Evolutionary conservation across 2,329 filamentous ascomycete species (phyloP), one percentile per base, ranked within the genome.

Genomic region (Nothomitra cinnamomea): DNA sequence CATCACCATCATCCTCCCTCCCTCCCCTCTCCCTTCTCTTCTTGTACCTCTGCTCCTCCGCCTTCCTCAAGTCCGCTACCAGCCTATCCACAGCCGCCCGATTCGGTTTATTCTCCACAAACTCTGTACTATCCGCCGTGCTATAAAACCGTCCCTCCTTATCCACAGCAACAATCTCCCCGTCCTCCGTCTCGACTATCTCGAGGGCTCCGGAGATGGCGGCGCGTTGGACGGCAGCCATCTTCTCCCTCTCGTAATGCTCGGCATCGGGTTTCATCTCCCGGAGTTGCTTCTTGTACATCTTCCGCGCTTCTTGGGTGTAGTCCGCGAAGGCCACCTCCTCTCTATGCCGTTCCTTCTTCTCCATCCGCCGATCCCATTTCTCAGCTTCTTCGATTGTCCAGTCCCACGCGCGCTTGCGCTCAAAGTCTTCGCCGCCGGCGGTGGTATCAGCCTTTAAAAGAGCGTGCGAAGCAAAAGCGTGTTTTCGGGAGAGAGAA

Each of bases 341-440:
- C 65, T 95, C 87, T 57, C 85, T 77, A 62, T 85, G 83, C 17
- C 79, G 78, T 55, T 80, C 79, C 71, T 88, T 94, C 75, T 94
- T 94, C 63, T 83, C 85, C 66, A 94, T 72, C 32, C 89, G 82
- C 70, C 83, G 83, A 67, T 98, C 92, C 92, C 92, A 98, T 60
- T 78, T 80, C 70, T 95, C 92, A 60, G 81, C 85, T 70, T 98
- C 92, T 58, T 98, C 92, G 5, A 90, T 73, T 0, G 92, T 98
- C 86, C 92, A 98, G 70, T 96, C 92, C 92, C 92, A 98, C 1
- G 92, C 92, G 41, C 92, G 82, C 70, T 96, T 95, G 60, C 92
- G 85, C 74, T 98, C 92, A 64, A 96, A 98, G 67, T 96, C 92
- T 54, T 86, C 87, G 35, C 88, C 88, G 0, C 76, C 73, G 17